These are phyloP conservation scores for Apiospora rasikravindrae DNA, from an alignment of 2,329 filamentous ascomycete genomes.

Conservation along the genomic window DNA sequence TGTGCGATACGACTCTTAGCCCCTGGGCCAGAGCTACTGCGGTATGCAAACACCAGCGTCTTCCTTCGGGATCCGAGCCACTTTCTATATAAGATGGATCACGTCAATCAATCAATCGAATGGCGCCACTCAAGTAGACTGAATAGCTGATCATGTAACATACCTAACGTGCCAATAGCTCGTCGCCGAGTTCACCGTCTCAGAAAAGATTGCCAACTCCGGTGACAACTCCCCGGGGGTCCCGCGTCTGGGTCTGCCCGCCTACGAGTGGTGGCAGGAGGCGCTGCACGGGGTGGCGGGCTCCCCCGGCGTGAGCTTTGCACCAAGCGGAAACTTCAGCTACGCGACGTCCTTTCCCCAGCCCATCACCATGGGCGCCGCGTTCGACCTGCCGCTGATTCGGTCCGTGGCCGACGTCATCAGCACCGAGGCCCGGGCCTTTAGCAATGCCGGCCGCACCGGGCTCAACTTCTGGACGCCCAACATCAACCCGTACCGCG, in stretches of 20 bases:
- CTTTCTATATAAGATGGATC: too few relatives aligned
- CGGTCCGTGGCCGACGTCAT: slow-evolving; percentile 33
- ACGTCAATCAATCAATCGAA: neutral
- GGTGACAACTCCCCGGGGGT: slow-evolving; percentile 45
- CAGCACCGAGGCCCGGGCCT: slow-evolving; percentile 40
- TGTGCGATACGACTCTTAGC: slow-evolving; percentile 35
- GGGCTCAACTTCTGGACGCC: slow-evolving; percentile 38
- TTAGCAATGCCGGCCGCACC: slow-evolving; percentile 36
- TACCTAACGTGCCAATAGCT: slow-evolving; percentile 48
- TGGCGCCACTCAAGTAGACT: too few relatives aligned
- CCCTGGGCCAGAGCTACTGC: slow-evolving; percentile 35
- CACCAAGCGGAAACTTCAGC: slow-evolving; percentile 31
- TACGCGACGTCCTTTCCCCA: slow-evolving; percentile 39
- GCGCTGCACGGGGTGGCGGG: slow-evolving; percentile 66
- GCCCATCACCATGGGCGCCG: slow-evolving; percentile 39
- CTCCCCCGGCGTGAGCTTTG: slow-evolving; percentile 49
- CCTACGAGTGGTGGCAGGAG: slow-evolving; percentile 67
- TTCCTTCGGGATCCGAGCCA: too few relatives aligned
- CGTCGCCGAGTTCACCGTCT: slow-evolving; percentile 42
- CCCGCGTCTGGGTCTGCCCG: slow-evolving; percentile 58
- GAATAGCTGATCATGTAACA: too few relatives aligned
- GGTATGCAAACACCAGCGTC: slow-evolving; percentile 27
- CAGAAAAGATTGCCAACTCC: slow-evolving; percentile 6
- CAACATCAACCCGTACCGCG: slow-evolving; percentile 37
- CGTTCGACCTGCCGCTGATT: slow-evolving; percentile 40